Evolutionary conservation across 768 basidiomycete genomes (phyloP).

Genomic region (Termitomyces sp.): DNA sequence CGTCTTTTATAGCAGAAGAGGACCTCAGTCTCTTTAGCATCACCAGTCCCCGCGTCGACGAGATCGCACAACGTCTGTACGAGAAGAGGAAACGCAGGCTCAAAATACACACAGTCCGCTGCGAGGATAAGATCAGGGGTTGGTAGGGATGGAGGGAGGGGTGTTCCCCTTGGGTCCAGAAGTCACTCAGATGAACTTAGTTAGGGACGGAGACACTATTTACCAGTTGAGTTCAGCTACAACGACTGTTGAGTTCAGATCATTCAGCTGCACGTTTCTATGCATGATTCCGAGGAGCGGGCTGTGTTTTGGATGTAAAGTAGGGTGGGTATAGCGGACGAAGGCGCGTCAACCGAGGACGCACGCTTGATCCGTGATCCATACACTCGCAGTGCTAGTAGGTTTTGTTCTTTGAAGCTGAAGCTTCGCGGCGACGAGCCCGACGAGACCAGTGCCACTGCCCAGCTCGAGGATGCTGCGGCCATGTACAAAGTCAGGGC

Average conservation of each 20-base stretch:
- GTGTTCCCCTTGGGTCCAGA: conserved; percentile 55
- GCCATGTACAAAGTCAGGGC: conserved; percentile 43
- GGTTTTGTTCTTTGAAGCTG: neutral
- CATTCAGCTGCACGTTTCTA: conserved; percentile 68
- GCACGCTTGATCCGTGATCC: conserved; percentile 90
- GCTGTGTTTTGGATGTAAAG: conserved; percentile 35
- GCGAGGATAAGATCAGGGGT: conserved; percentile 73
- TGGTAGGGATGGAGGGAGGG: conserved; percentile 44
- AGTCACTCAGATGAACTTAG: conserved; percentile 8
- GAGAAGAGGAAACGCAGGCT: conserved; percentile 87
- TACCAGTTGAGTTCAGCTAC: conserved; percentile 85
- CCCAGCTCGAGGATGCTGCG: conserved; percentile 79
- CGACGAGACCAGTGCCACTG: conserved; percentile 92
- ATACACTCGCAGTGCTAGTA: conserved; percentile 53
- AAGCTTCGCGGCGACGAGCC: conserved; percentile 72
- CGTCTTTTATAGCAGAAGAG: conserved; percentile 94
- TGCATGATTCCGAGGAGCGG: conserved; percentile 78
- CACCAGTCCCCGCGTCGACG: conserved; percentile 25
- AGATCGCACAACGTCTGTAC: conserved; percentile 76
- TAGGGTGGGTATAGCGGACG: neutral
- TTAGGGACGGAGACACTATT: conserved; percentile 20
- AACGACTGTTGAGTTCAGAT: conserved; percentile 44
- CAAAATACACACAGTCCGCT: conserved; percentile 95
- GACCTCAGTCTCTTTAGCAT: conserved; percentile 51
- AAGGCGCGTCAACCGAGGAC: conserved; percentile 29